These are phyloP conservation scores for Paecilomyces dactylethromorphus DNA, from an alignment of 2,329 filamentous ascomycete genomes.

Conservation along the genomic window DNA sequence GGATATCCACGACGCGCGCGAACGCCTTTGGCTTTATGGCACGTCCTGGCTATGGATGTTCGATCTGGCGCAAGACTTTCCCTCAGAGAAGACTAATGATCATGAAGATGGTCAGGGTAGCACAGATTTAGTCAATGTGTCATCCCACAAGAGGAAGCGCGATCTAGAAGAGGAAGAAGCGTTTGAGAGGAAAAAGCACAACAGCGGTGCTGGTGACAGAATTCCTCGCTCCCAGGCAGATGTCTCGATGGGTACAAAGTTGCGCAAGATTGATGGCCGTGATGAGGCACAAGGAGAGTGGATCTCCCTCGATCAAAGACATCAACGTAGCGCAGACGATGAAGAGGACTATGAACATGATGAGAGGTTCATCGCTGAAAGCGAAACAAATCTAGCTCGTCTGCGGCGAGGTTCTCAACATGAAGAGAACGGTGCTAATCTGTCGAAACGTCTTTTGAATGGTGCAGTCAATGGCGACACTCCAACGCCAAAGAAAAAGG, in stretches of 20 bases:
- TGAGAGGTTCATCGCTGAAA: conserved; percentile 21
- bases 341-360: conserved; percentile 28
- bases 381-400: conserved; percentile 25
- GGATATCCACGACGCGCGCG: conserved; percentile 55
- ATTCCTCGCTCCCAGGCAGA: conserved; percentile 40
- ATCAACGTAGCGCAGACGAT: conserved; percentile 15
- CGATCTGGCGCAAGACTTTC: conserved; percentile 67
- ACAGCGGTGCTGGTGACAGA: conserved; percentile 51
- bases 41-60: conserved; percentile 87
- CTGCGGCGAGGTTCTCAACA: conserved; percentile 18
- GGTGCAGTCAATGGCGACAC: conserved; percentile 10
- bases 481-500: conserved; percentile 5
- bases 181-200: conserved; percentile 38
- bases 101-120: conserved; percentile 17
- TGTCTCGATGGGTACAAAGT: conserved; percentile 40
- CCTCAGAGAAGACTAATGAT: conserved; percentile 23
- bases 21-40: conserved; percentile 81
- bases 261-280: conserved; percentile 41
- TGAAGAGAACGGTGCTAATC: conserved; percentile 13
- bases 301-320: conserved; percentile 26
- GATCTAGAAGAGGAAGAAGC: conserved; percentile 27
- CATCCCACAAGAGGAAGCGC: conserved; percentile 37
- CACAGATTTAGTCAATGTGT: conserved; percentile 15
- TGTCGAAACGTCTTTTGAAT: conserved; percentile 13
- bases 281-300: conserved; percentile 29